phyloP scores from a whole-genome alignment of 2,329 filamentous ascomycete genomes.

The Chalaropsis thielavioides region DNA sequence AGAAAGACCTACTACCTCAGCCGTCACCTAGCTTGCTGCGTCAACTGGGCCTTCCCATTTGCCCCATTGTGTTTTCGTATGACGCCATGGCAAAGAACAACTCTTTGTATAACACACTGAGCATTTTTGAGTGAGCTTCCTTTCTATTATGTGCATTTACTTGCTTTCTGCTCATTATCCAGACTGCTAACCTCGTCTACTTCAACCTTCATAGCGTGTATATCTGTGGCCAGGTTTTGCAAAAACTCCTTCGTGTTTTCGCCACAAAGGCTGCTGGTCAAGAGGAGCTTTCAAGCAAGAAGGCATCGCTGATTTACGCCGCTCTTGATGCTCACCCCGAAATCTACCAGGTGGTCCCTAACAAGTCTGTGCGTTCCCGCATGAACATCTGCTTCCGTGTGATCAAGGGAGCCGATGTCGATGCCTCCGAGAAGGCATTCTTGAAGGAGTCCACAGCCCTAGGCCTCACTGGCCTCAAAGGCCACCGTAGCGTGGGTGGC shows the following conservation, averaged over 20 bases:
- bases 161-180: background rate
- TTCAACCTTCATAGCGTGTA: slow-evolving; percentile 47
- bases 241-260: slow-evolving; percentile 52
- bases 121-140: slow-evolving; percentile 60
- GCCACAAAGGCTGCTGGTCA: slow-evolving; percentile 62
- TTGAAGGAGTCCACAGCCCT: slow-evolving; percentile 53
- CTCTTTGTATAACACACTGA: slow-evolving; percentile 88
- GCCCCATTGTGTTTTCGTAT: slow-evolving; percentile 69
- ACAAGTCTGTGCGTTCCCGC: slow-evolving; percentile 59
- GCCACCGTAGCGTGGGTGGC: slow-evolving; percentile 73
- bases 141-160: too few relatives aligned
- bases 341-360: slow-evolving; percentile 64
- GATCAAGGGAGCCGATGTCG: slow-evolving; percentile 41
- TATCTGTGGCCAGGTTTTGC: slow-evolving; percentile 77
- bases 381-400: slow-evolving; percentile 96
- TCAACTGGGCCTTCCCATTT: slow-evolving; percentile 59
- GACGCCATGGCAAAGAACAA: slow-evolving; percentile 82
- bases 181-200: slow-evolving; percentile 8
- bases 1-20: slow-evolving; percentile 64
- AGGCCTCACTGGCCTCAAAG: slow-evolving; percentile 69
- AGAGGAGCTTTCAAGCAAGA: slow-evolving; percentile 55
- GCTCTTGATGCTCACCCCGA: slow-evolving; percentile 59
- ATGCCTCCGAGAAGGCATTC: slow-evolving; percentile 66
- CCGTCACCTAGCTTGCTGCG: slow-evolving; percentile 57
- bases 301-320: slow-evolving; percentile 62